Percentiles rank a stretch among this genome's conserved stretches.
Conservation (phyloP, 83 land plant genomes). For the Thuja plicata region DNA sequence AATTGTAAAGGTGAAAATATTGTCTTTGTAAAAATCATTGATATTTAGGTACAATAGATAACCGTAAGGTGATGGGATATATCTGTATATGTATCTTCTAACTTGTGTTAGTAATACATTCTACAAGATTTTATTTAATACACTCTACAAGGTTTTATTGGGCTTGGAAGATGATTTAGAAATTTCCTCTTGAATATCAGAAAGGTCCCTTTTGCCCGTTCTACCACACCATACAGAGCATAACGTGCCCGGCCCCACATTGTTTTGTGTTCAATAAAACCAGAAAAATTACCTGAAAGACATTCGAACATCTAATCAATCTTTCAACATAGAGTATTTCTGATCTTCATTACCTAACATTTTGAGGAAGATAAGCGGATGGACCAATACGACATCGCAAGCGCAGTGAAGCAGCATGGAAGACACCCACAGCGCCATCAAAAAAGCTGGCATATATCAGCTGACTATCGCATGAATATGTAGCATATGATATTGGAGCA, state of each 20-base stretch:
- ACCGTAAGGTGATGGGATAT: neutral
- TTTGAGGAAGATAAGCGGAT: slow-evolving; percentile 57
- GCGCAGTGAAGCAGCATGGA: slow-evolving; percentile 61
- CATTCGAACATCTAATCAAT: neutral
- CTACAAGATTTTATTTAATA: neutral
- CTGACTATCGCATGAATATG: slow-evolving; percentile 83
- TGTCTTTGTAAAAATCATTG: neutral
- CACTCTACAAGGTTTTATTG: no score
- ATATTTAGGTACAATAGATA: neutral
- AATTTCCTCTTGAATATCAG: neutral
- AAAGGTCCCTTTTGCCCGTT: neutral
- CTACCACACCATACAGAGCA: neutral
- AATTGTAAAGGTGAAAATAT: neutral
- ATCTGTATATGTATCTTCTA: neutral
- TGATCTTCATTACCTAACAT: slow-evolving; percentile 42
- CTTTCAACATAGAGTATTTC: neutral
- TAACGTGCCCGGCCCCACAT: neutral
- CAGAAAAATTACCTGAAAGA: neutral
- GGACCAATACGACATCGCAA: slow-evolving; percentile 68
- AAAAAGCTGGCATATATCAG: slow-evolving; percentile 65
- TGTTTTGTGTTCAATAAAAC: neutral
- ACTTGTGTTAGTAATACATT: neutral
- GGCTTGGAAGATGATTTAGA: neutral
- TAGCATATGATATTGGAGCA: slow-evolving; percentile 66
- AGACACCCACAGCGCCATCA: slow-evolving; percentile 76